Evolutionary conservation across 768 basidiomycete genomes (phyloP).

Genomic region (Termitomyces sp.): DNA sequence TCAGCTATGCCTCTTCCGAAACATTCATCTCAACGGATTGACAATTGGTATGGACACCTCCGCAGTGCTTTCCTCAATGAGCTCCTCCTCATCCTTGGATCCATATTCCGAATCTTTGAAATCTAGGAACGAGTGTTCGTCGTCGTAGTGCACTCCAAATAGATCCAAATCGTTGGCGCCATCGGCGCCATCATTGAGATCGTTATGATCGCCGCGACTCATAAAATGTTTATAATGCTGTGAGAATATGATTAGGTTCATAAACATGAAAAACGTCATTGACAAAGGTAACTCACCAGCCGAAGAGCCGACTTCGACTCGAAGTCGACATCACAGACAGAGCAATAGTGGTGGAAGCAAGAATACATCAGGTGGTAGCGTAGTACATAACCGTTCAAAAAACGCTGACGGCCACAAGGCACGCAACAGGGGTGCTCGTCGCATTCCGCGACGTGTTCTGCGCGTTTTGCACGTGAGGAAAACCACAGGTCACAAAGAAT

Average conservation of each 20-base stretch:
- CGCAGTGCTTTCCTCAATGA: slow-evolving; percentile 2
- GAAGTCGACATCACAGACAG: slow-evolving; percentile 21
- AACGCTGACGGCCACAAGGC: slow-evolving; percentile 18
- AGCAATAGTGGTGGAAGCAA: slow-evolving; percentile 23
- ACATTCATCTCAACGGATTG: not conserved
- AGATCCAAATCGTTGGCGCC: not conserved
- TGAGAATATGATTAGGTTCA: not conserved
- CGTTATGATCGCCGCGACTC: slow-evolving; percentile 12
- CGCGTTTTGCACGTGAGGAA: slow-evolving; percentile 13
- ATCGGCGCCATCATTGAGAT: slow-evolving; percentile 20
- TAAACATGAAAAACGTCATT: not conserved
- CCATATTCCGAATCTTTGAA: slow-evolving; percentile 19
- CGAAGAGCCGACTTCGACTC: slow-evolving; percentile 18
- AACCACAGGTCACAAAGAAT: slow-evolving; percentile 24
- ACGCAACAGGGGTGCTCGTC: slow-evolving; percentile 21
- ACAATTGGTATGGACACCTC: not conserved
- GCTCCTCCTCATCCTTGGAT: slow-evolving; percentile 20
- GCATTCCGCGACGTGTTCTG: slow-evolving; percentile 18
- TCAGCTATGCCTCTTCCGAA: not conserved
- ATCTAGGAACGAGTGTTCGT: slow-evolving; percentile 14
- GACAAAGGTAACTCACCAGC: slow-evolving; percentile 14
- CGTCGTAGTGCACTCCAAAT: not conserved
- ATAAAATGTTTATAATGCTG: slow-evolving; percentile 21
- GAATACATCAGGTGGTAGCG: slow-evolving; percentile 23
- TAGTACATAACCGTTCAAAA: slow-evolving; percentile 19